Percentiles rank a stretch among this genome's conserved stretches.
Evolutionary conservation across 768 basidiomycete species (phyloP).

Genomic region (Agaricus sinodeliciosus): DNA sequence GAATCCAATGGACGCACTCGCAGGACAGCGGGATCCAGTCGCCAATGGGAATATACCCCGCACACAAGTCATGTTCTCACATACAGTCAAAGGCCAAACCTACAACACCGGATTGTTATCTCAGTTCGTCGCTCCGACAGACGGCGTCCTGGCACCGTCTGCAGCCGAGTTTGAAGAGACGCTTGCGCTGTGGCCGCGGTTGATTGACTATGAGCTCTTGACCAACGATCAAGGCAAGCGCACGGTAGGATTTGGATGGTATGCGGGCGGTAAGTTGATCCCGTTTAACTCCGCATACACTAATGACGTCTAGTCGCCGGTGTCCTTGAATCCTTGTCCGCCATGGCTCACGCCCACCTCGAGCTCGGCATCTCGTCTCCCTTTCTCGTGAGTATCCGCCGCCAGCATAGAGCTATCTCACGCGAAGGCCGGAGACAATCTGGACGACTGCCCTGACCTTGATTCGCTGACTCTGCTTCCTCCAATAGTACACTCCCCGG

Average conservation of each 20-base stretch:
- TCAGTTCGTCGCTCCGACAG: conserved; percentile 39
- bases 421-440: neutral
- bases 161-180: conserved; percentile 13
- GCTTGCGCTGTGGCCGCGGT: conserved; percentile 27
- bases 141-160: conserved; percentile 1
- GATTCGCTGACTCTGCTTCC: neutral
- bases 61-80: conserved; percentile 89
- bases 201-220: conserved; percentile 86
- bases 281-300: neutral
- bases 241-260: conserved; percentile 88
- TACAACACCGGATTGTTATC: conserved; percentile 81
- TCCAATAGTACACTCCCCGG: conserved; percentile 61
- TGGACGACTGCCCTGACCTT: neutral
- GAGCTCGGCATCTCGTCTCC: conserved; percentile 77
- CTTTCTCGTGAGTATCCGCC: conserved; percentile 54
- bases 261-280: conserved; percentile 66
- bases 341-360: conserved; percentile 74
- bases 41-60: conserved; percentile 26
- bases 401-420: neutral
- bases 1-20: conserved; percentile 57
- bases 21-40: conserved; percentile 33
- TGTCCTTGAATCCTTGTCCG: conserved; percentile 71
- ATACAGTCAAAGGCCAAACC: conserved; percentile 80
- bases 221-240: conserved; percentile 57
- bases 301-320: conserved; percentile 61